phyloP scores from a whole-genome alignment of 345 rosid species.

The Geranium brycei region DNA sequence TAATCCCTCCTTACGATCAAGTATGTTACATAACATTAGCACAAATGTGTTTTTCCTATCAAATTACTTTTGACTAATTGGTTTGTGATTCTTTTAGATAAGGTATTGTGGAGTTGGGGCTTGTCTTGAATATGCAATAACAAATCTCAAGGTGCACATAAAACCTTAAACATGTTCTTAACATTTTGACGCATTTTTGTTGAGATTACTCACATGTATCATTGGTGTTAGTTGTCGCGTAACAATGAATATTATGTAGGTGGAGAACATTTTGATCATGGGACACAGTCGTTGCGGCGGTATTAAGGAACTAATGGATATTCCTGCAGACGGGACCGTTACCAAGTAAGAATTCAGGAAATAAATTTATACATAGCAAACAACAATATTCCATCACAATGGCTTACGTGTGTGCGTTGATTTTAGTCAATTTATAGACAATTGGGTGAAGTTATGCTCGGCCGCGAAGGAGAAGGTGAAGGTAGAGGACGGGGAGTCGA shows the following conservation, averaged over 20 bases:
- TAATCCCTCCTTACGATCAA: constrained; percentile 86
- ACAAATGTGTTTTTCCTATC: too few species aligned
- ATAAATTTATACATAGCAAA: not conserved
- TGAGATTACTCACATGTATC: too few species aligned
- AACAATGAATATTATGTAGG: constrained; percentile 7
- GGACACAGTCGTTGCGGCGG: constrained; percentile 98
- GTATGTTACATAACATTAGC: too few species aligned
- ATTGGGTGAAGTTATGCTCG: constrained; percentile 72
- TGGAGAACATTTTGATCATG: constrained; percentile 72
- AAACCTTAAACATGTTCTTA: too few species aligned
- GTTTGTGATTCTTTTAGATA: not conserved
- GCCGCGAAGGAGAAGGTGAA: constrained; percentile 65
- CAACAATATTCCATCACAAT: too few species aligned
- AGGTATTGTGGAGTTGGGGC: constrained; percentile 68
- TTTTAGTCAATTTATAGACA: constrained; percentile 71
- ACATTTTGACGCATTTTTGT: too few species aligned
- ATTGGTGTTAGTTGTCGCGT: too few species aligned
- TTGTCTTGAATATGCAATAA: constrained; percentile 85
- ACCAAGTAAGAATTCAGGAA: constrained; percentile 21
- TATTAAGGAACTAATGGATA: constrained; percentile 80
- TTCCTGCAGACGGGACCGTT: constrained; percentile 42
- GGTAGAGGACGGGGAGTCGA: constrained; percentile 21
- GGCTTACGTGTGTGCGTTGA: not conserved
- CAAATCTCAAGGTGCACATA: constrained; percentile 44
- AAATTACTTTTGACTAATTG: too few species aligned